Conservation (phyloP, 1,139 yeast species). For the Geotrichum bryndzae region DNA sequence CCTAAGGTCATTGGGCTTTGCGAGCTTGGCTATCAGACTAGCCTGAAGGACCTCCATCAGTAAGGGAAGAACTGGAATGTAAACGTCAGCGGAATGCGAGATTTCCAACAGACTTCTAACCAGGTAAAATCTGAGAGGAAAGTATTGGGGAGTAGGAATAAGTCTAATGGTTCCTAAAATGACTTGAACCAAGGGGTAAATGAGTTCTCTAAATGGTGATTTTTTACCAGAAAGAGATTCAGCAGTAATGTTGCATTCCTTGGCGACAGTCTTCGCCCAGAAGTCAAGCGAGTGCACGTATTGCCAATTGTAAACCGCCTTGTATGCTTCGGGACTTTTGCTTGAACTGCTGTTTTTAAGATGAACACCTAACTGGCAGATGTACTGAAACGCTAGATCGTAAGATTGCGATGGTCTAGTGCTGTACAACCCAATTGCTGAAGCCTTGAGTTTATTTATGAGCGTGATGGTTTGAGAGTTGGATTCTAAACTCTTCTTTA, state of each 20-base stretch:
- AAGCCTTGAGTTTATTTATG: slow-evolving; percentile 85
- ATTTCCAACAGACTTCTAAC: slow-evolving; percentile 75
- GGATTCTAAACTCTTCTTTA: slow-evolving; percentile 75
- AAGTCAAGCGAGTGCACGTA: slow-evolving; percentile 90
- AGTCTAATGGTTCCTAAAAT: slow-evolving; percentile 85
- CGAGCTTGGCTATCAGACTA: slow-evolving; percentile 68
- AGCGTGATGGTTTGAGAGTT: slow-evolving; percentile 79
- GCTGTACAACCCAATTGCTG: slow-evolving; percentile 67
- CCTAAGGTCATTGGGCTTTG: slow-evolving; percentile 49
- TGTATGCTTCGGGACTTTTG: slow-evolving; percentile 50
- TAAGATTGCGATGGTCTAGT: slow-evolving; percentile 68
- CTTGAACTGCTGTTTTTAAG: slow-evolving; percentile 76
- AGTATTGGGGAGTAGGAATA: slow-evolving; percentile 89
- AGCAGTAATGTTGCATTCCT: slow-evolving; percentile 51
- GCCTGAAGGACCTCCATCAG: slow-evolving; percentile 76
- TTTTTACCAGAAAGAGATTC: slow-evolving; percentile 39
- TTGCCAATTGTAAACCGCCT: slow-evolving; percentile 87
- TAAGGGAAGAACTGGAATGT: slow-evolving; percentile 84
- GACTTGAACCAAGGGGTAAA: slow-evolving; percentile 93
- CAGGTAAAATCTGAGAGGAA: slow-evolving; percentile 88
- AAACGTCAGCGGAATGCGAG: slow-evolving; percentile 82
- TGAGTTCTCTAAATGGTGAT: slow-evolving; percentile 72
- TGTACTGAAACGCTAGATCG: slow-evolving; percentile 84
- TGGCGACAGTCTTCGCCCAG: slow-evolving; percentile 85
- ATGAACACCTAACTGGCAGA: slow-evolving; percentile 90